These are phyloP conservation scores for Colletotrichum siamense DNA, from an alignment of 2,329 filamentous ascomycete genomes.

Conservation along the genomic window DNA sequence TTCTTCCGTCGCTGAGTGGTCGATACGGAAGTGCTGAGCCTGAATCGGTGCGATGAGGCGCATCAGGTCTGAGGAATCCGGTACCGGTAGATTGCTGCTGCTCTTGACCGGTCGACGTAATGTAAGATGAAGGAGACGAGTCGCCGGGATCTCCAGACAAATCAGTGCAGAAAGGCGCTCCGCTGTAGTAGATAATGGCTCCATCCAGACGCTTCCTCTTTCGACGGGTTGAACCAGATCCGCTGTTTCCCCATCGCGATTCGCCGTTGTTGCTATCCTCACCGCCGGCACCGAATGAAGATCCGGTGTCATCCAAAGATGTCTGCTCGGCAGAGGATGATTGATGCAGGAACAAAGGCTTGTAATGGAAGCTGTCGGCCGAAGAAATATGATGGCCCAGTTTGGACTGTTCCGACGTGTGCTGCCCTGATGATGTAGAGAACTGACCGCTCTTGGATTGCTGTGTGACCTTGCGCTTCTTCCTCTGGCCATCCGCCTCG, in stretches of 20 bases:
- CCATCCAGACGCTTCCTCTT: constrained; percentile 68
- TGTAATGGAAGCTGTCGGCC: constrained; percentile 64
- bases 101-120: constrained; percentile 50
- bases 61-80: background rate
- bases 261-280: constrained; percentile 56
- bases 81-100: constrained; percentile 30
- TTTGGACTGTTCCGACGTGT: constrained; percentile 36
- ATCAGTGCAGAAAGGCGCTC: constrained; percentile 81
- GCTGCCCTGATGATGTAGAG: constrained; percentile 40
- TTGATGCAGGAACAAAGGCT: constrained; percentile 64
- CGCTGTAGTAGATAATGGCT: constrained; percentile 84
- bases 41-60: constrained; percentile 48
- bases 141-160: constrained; percentile 70
- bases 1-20: constrained; percentile 51
- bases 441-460: constrained; percentile 26
- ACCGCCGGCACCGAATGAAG: constrained; percentile 47
- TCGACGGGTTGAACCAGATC: constrained; percentile 52
- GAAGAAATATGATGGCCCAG: constrained; percentile 43
- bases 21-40: constrained; percentile 55
- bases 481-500: constrained; percentile 46
- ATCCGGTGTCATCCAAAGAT: constrained; percentile 53
- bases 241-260: constrained; percentile 52
- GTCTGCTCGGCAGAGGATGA: constrained; percentile 51
- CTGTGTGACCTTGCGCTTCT: constrained; percentile 49
- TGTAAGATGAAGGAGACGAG: constrained; percentile 51